These are phyloP conservation scores for Exophiala viscosa DNA, from an alignment of 2,329 filamentous ascomycete species.

Conservation along the genomic window DNA sequence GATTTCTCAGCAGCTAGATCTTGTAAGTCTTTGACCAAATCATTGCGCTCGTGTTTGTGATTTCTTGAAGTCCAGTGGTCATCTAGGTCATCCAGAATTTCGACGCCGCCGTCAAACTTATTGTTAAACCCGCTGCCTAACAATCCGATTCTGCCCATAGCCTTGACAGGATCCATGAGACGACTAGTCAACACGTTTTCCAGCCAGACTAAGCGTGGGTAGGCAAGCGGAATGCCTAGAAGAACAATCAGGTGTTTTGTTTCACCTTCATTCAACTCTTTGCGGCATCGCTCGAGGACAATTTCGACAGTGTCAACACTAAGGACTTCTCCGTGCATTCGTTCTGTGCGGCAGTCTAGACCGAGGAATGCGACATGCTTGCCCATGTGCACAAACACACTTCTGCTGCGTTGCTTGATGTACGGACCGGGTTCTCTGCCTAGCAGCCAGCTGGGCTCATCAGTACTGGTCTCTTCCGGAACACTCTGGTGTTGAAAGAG, in stretches of 20 bases:
- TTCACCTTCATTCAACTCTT: slow-evolving; percentile 75
- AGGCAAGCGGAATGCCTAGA: slow-evolving; percentile 77
- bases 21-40: slow-evolving; percentile 85
- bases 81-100: slow-evolving; percentile 86
- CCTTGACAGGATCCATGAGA: slow-evolving; percentile 84
- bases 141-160: slow-evolving; percentile 74
- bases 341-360: slow-evolving; percentile 86
- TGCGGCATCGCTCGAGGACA: slow-evolving; percentile 79
- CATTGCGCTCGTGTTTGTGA: slow-evolving; percentile 84
- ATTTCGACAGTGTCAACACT: slow-evolving; percentile 77
- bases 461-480: slow-evolving; percentile 69
- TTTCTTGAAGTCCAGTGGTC: slow-evolving; percentile 97
- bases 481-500: slow-evolving; percentile 96
- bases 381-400: slow-evolving; percentile 79
- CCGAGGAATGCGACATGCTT: slow-evolving; percentile 76
- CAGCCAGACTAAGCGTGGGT: slow-evolving; percentile 67
- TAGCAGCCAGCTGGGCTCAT: slow-evolving; percentile 89
- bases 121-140: slow-evolving; percentile 72
- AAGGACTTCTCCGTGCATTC: slow-evolving; percentile 77
- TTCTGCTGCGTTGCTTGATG: slow-evolving; percentile 80
- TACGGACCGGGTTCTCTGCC: slow-evolving; percentile 80
- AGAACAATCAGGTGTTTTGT: slow-evolving; percentile 73
- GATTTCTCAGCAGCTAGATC: slow-evolving; percentile 91
- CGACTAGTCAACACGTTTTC: slow-evolving; percentile 74
- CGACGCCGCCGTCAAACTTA: slow-evolving; percentile 84